Percentiles rank a stretch among this genome's conserved stretches.
phyloP scores from a whole-genome alignment of 805 yeast species.

The Torulaspora maleeae region DNA sequence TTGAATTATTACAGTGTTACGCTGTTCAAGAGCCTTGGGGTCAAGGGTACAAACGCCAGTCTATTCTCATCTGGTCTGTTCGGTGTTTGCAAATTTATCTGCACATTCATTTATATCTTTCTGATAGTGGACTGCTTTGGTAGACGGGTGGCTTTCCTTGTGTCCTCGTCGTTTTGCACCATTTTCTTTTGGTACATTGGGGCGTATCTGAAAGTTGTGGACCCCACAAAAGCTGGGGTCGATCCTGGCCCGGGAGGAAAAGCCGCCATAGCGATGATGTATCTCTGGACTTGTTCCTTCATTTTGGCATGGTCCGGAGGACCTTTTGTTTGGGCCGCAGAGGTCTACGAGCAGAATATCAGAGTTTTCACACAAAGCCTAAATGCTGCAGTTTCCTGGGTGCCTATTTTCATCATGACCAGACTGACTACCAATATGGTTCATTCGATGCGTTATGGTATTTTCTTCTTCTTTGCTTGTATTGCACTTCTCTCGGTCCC shows the following conservation, averaged over 20 bases:
- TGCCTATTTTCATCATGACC: constrained; percentile 48
- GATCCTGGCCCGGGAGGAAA: constrained; percentile 36
- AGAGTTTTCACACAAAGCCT: constrained; percentile 42
- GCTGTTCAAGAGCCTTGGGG: constrained; percentile 47
- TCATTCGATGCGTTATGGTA: constrained; percentile 41
- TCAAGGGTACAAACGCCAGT: constrained; percentile 42
- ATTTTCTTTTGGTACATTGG: constrained; percentile 48
- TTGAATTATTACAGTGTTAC: constrained; percentile 52
- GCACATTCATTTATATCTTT: constrained; percentile 43
- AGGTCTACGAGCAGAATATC: constrained; percentile 43
- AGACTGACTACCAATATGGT: constrained; percentile 45
- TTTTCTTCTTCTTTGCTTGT: constrained; percentile 38
- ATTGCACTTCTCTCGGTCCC: constrained; percentile 18
- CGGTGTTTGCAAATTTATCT: constrained; percentile 46
- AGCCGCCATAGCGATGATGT: constrained; percentile 44
- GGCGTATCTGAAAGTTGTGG: constrained; percentile 41
- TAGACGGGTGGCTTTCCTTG: constrained; percentile 41
- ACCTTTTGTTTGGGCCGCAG: constrained; percentile 46
- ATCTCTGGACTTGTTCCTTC: constrained; percentile 45
- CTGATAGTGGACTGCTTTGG: constrained; percentile 46
- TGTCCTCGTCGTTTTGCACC: constrained; percentile 40
- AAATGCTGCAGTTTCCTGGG: constrained; percentile 46
- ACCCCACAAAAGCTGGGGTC: constrained; percentile 33
- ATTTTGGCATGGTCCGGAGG: constrained; percentile 46
- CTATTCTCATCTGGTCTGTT: constrained; percentile 51